A percentile compares a stretch with the other conserved stretches of the same genome.
Conservation (phyloP, 257 asterid species). For the Capsicum rhomboideum region DNA sequence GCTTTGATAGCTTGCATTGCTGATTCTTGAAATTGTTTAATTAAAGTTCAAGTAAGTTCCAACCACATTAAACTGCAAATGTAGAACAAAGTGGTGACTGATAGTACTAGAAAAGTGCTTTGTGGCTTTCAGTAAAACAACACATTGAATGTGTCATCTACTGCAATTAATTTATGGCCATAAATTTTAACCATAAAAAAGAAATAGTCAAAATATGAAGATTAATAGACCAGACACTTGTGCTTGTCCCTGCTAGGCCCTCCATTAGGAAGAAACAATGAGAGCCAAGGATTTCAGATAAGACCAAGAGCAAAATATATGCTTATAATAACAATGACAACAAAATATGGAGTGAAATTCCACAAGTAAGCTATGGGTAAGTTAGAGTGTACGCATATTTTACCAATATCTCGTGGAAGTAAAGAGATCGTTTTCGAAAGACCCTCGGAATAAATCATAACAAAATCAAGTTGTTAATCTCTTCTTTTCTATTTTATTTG, state of each 20-base stretch:
- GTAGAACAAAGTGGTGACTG: neutral
- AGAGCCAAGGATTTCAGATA: neutral
- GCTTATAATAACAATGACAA: too few relatives aligned
- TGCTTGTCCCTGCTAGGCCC: neutral
- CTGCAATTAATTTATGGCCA: neutral
- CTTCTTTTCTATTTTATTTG: too few relatives aligned
- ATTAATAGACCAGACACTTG: neutral
- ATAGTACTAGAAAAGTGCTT: neutral
- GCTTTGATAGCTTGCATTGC: slow-evolving; percentile 59
- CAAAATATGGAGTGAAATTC: too few relatives aligned
- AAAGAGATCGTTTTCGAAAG: too few relatives aligned
- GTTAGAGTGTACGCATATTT: too few relatives aligned
- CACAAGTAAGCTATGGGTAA: too few relatives aligned
- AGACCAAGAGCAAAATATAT: neutral
- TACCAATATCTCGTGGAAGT: too few relatives aligned
- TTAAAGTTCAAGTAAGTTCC: neutral
- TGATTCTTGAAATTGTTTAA: neutral
- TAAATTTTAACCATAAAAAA: neutral
- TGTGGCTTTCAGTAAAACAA: neutral
- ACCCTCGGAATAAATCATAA: too few relatives aligned
- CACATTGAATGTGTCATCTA: neutral
- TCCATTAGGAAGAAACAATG: neutral
- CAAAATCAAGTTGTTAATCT: too few relatives aligned
- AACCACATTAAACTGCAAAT: neutral
- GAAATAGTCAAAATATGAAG: neutral